Conservation (phyloP, 768 basidiomycete species). For the Tricholoma furcatifolium region DNA sequence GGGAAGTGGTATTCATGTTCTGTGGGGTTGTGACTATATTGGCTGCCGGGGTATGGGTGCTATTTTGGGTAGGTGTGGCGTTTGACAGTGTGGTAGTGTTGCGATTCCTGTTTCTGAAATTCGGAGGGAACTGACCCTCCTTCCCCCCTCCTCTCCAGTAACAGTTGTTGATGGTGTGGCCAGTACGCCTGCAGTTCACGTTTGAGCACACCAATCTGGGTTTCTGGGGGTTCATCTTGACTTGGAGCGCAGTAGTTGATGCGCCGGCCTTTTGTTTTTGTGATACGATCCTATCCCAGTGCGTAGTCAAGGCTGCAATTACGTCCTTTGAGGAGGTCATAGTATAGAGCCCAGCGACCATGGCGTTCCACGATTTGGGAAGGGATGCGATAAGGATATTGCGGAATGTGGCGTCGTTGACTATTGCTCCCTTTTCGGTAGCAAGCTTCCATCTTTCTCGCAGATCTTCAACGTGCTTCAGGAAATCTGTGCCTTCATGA, state of each 20-base stretch:
- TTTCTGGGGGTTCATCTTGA: neutral
- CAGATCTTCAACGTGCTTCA: constrained; percentile 15
- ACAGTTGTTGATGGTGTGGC: too few relatives aligned
- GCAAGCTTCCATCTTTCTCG: constrained; percentile 15
- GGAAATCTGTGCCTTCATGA: constrained; percentile 12
- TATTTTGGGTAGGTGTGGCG: neutral
- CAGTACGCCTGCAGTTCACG: too few relatives aligned
- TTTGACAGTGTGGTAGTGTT: neutral
- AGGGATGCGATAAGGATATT: constrained; percentile 17
- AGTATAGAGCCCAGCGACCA: constrained; percentile 2
- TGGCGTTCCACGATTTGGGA: constrained; percentile 15
- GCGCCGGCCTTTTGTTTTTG: neutral
- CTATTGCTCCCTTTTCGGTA: constrained; percentile 16
- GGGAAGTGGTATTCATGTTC: neutral
- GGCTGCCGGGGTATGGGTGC: neutral
- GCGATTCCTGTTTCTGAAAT: constrained; percentile 14
- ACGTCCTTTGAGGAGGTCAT: constrained; percentile 7
- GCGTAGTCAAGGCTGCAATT: neutral
- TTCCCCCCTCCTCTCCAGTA: too few relatives aligned
- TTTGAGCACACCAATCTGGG: too few relatives aligned
- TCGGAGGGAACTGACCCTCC: too few relatives aligned
- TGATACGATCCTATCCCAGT: neutral
- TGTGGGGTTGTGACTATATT: neutral
- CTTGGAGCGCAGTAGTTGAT: neutral
- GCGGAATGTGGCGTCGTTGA: constrained; percentile 14